Evolutionary conservation across 2,329 filamentous ascomycete genomes (phyloP).

Genomic region (Arthrobotrys entomopaga): DNA sequence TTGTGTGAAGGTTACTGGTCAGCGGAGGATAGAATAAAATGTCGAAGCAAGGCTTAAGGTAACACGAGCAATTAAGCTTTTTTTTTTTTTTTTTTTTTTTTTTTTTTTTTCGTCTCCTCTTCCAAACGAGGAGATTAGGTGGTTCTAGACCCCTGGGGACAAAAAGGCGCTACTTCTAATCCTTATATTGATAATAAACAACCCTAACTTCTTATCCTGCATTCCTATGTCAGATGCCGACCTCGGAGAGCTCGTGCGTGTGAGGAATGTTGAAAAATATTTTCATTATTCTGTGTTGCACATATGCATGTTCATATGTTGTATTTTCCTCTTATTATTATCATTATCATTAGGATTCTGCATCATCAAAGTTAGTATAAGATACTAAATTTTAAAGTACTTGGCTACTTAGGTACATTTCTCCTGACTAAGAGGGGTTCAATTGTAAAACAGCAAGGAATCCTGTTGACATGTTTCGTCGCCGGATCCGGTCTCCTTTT

Average conservation of each 20-base stretch:
- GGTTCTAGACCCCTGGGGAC: slow-evolving; percentile 11
- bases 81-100: too few species aligned
- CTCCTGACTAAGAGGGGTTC: too few species aligned
- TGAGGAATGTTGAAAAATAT: slow-evolving; percentile 26
- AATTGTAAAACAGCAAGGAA: slow-evolving; percentile 19
- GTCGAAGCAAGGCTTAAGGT: slow-evolving; percentile 10
- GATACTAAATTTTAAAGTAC: too few species aligned
- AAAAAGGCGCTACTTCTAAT: too few species aligned
- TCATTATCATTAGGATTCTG: slow-evolving; percentile 1
- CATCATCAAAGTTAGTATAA: too few species aligned
- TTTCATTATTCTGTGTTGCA: slow-evolving; percentile 30
- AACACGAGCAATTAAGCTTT: slow-evolving; percentile 10
- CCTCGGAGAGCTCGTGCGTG: background rate
- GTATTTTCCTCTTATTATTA: slow-evolving; percentile 20
- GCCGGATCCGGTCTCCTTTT: slow-evolving; percentile 48
- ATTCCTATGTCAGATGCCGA: background rate
- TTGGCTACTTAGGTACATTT: too few species aligned
- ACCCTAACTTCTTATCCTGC: background rate
- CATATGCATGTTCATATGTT: slow-evolving; percentile 29
- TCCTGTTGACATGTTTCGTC: slow-evolving; percentile 23
- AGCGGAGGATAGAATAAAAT: background rate
- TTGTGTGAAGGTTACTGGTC: too few species aligned
- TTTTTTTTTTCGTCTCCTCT: background rate
- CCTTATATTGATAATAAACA: background rate
- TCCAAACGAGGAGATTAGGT: slow-evolving; percentile 7